Evolutionary conservation across 805 yeast genomes (phyloP), one percentile per base, ranked within the genome.

Genomic region (Ogataea dorogensis): DNA sequence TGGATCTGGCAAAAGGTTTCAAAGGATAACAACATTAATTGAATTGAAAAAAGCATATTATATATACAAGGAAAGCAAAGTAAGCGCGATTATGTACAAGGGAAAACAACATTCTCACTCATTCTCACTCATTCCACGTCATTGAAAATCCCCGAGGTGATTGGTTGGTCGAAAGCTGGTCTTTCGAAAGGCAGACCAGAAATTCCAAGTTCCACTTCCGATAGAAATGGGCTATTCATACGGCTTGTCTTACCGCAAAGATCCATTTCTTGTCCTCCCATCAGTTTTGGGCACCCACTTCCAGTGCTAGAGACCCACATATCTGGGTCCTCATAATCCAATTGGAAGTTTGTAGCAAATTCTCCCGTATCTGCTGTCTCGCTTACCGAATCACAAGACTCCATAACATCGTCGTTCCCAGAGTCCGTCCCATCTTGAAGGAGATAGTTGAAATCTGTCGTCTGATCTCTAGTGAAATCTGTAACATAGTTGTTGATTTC

Each of bases 1-100:
- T 70, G 30, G 77, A 73, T 52, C 49, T 73, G 28, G 66, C 71
- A 1, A 64, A 70, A 36, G 75, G 75, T 2, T 71, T 70, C 43
- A 62, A 63, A 43, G 58, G 59, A 18, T 55, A 16, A 29, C 22
- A 28, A 18, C 24, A 28, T 17, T 28, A 27, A 34, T 34, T 13
- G 29, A 28, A 24, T 29, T 29, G 13, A 17, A 24, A 21, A 35
- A 29, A 16, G 19, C 29, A 24, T 17, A 18, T 13, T 24, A 21
- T 23, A 28, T 19, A 28, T 28, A 19, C 23, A 28, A 9, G n/a
- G 11, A 18, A 19, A 19, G 33, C 31, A 28, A 24, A 8, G 16
- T 24, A 21, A 15, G 33, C 28, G 17, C 23, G 32, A 28, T 21
- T 33, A 33, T 27, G n/a, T 27, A 33, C 38, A 27, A 13, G 26